These are phyloP conservation scores for Nakaseomyces uthaithaninus DNA, from an alignment of 1,139 yeast species.

Conservation along the genomic window DNA sequence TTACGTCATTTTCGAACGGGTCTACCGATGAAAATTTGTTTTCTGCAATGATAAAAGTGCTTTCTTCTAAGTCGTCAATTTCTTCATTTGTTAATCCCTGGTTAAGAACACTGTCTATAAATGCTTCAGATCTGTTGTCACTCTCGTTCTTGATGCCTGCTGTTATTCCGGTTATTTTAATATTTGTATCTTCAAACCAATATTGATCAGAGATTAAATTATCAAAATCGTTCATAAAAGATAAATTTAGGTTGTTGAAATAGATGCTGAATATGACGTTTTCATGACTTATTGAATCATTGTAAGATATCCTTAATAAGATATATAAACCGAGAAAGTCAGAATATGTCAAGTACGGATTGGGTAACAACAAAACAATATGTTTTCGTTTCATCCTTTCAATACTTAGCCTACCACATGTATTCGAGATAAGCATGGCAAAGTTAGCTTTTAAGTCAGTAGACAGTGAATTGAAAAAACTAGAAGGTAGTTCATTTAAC, in stretches of 20 bases:
- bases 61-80: slow-evolving; percentile 20
- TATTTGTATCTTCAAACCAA: slow-evolving; percentile 17
- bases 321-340: slow-evolving; percentile 25
- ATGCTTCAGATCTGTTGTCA: slow-evolving; percentile 10
- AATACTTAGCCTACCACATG: slow-evolving; percentile 19
- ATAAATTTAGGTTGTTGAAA: slow-evolving; percentile 17
- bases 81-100: slow-evolving; percentile 14
- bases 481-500: slow-evolving; percentile 24
- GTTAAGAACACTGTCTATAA: slow-evolving; percentile 18
- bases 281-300: slow-evolving; percentile 13
- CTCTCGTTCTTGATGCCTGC: slow-evolving; percentile 10
- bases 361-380: slow-evolving; percentile 21
- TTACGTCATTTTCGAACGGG: slow-evolving; percentile 23
- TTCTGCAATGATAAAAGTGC: slow-evolving; percentile 26
- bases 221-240: slow-evolving; percentile 16
- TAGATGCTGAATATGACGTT: slow-evolving; percentile 17
- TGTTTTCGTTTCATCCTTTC: slow-evolving; percentile 20
- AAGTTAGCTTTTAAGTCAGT: slow-evolving; percentile 18
- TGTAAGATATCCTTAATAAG: slow-evolving; percentile 19
- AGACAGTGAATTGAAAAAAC: slow-evolving; percentile 21
- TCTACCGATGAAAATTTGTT: slow-evolving; percentile 14
- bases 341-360: slow-evolving; percentile 23
- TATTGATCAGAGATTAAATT: slow-evolving; percentile 15
- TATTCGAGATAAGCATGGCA: slow-evolving; percentile 23
- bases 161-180: slow-evolving; percentile 12